These are phyloP conservation scores for Alternaria triticimaculans DNA, from an alignment of 2,329 filamentous ascomycete genomes.

Conservation along the genomic window DNA sequence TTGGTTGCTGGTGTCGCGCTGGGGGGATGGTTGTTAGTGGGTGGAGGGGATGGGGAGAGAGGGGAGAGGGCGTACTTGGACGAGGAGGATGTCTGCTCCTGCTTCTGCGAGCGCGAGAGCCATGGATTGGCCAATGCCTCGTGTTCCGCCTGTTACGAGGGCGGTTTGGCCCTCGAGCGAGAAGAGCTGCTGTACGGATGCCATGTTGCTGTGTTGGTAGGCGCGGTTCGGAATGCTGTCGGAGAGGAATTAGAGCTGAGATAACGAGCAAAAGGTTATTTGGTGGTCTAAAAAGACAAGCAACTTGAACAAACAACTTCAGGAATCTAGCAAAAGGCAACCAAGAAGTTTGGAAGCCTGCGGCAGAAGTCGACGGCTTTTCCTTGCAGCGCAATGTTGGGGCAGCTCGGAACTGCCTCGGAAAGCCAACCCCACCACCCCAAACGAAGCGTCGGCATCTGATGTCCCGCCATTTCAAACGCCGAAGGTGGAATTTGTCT, in stretches of 20 bases:
- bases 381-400: conserved; percentile 12
- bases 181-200: conserved; percentile 52
- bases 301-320: neutral
- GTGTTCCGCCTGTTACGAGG: conserved; percentile 58
- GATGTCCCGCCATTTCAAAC: conserved; percentile 37
- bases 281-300: neutral
- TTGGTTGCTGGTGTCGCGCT: conserved; percentile 63
- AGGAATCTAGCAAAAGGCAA: neutral
- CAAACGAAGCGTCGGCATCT: conserved; percentile 30
- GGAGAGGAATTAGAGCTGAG: neutral
- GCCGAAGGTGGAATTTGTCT: conserved; percentile 40
- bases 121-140: conserved; percentile 60
- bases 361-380: conserved; percentile 10
- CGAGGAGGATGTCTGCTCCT: conserved; percentile 58
- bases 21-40: conserved; percentile 8
- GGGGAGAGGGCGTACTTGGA: conserved; percentile 49
- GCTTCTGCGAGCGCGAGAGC: conserved; percentile 59
- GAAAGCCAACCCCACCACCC: conserved; percentile 34
- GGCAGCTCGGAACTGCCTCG: conserved; percentile 33
- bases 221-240: conserved; percentile 11
- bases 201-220: conserved; percentile 25
- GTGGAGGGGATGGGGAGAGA: neutral
- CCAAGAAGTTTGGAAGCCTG: neutral
- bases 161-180: conserved; percentile 59
- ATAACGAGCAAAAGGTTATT: neutral